Conservation (phyloP, 2,329 filamentous ascomycete species). For the Ophiostoma sp. region DNA sequence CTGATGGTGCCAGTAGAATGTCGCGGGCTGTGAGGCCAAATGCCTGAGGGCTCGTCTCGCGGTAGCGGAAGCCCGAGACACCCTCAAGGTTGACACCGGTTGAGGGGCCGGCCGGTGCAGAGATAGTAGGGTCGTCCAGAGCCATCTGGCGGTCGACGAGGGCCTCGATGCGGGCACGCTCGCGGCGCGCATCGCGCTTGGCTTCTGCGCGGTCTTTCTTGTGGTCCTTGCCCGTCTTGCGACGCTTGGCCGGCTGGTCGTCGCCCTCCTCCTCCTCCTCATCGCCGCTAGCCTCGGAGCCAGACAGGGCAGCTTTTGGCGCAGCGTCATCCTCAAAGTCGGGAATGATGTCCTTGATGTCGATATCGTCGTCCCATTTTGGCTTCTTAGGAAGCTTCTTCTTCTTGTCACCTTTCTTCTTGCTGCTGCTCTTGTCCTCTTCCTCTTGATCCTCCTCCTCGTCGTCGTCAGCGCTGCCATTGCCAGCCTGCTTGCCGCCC, state of each 20-base stretch:
- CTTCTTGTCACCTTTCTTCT: constrained; percentile 43
- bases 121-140: constrained; percentile 56
- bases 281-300: constrained; percentile 41
- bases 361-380: constrained; percentile 94
- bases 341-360: constrained; percentile 86
- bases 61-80: constrained; percentile 68
- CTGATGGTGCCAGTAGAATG: constrained; percentile 81
- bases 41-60: constrained; percentile 82
- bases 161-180: constrained; percentile 77
- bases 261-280: constrained; percentile 32
- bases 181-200: constrained; percentile 69
- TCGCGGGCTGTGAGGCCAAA: constrained; percentile 88
- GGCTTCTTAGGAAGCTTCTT: constrained; percentile 71
- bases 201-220: constrained; percentile 53
- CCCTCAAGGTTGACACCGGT: constrained; percentile 25
- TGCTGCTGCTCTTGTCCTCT: constrained; percentile 33
- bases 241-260: constrained; percentile 47
- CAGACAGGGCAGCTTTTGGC: constrained; percentile 52
- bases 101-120: constrained; percentile 22
- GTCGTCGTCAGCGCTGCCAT: constrained; percentile 45
- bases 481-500: constrained; percentile 42
- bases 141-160: constrained; percentile 78
- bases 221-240: constrained; percentile 55
- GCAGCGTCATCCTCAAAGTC: constrained; percentile 66
- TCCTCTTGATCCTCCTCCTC: constrained; percentile 37